phyloP scores from a whole-genome alignment of 2,329 filamentous ascomycete species.

The Curvularia lunata region DNA sequence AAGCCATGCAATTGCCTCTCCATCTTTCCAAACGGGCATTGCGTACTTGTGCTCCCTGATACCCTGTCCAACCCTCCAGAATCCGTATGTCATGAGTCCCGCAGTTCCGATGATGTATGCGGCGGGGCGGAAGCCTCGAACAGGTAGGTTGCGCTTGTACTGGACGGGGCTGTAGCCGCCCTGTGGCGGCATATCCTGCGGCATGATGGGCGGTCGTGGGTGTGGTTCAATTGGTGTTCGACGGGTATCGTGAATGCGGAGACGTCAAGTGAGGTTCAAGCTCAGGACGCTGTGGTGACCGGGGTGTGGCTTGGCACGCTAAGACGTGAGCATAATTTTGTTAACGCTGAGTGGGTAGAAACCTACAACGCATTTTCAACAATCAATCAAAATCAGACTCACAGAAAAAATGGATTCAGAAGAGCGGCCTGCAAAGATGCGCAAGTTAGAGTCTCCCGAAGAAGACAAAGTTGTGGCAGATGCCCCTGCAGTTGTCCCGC shows the following conservation, averaged over 20 bases:
- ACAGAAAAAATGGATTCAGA: constrained; percentile 60
- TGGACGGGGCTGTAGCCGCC: constrained; percentile 97
- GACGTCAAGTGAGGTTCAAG: constrained; percentile 35
- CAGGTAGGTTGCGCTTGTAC: constrained; percentile 96
- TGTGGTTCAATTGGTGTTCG: constrained; percentile 38
- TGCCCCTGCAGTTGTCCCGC: constrained; percentile 17
- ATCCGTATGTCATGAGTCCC: constrained; percentile 84
- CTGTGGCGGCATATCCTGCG: constrained; percentile 94
- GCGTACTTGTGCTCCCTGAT: constrained; percentile 90
- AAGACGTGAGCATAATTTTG: constrained; percentile 36
- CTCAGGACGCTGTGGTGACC: constrained; percentile 28
- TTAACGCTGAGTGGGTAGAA: constrained; percentile 30
- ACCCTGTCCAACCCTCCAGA: constrained; percentile 82
- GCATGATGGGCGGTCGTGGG: constrained; percentile 66
- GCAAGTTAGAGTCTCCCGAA: constrained; percentile 56
- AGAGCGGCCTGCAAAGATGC: constrained; percentile 62
- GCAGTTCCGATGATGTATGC: constrained; percentile 79
- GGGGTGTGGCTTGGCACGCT: constrained; percentile 38
- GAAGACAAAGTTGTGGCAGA: constrained; percentile 17
- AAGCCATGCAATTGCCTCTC: not conserved
- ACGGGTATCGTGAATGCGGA: constrained; percentile 34
- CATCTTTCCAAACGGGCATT: not conserved
- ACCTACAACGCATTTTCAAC: constrained; percentile 5
- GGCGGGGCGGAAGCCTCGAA: constrained; percentile 84
- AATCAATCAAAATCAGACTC: not conserved